A percentile compares a stretch with the other conserved stretches of the same genome.
Conservation (phyloP, 768 basidiomycete species). For the Flagelloscypha sp. region DNA sequence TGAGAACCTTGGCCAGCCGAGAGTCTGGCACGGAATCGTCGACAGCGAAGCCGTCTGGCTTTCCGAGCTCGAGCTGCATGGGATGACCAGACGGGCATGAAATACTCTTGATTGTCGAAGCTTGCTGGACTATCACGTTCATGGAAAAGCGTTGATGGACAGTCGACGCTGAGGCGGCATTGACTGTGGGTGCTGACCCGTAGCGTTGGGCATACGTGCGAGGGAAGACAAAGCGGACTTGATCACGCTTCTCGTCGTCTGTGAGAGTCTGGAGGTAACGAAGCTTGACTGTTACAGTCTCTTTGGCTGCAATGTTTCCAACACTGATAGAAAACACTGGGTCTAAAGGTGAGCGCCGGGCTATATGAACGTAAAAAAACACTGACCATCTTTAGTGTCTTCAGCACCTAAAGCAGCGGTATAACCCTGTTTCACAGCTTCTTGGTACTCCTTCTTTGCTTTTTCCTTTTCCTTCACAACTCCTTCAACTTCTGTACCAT, state of each 20-base stretch:
- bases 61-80: constrained; percentile 26
- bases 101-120: constrained; percentile 31
- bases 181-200: constrained; percentile 33
- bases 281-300: constrained; percentile 27
- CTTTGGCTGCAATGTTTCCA: constrained; percentile 38
- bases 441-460: constrained; percentile 32
- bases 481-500: constrained; percentile 35
- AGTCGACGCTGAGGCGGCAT: constrained; percentile 23
- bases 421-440: constrained; percentile 31
- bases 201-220: constrained; percentile 43
- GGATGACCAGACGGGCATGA: constrained; percentile 37
- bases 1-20: constrained; percentile 28
- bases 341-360: not conserved
- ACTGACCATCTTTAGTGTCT: constrained; percentile 45
- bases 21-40: constrained; percentile 30
- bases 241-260: constrained; percentile 38
- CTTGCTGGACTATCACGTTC: constrained; percentile 39
- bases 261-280: constrained; percentile 48
- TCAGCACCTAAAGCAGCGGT: constrained; percentile 38
- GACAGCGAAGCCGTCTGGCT: constrained; percentile 26
- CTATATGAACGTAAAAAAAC: not conserved
- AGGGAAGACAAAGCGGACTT: constrained; percentile 51
- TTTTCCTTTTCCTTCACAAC: constrained; percentile 39
- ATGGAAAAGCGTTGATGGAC: constrained; percentile 30
- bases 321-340: constrained; percentile 52